Conservation (phyloP, 495 filamentous ascomycete species). For the Daldinia vernicosa region DNA sequence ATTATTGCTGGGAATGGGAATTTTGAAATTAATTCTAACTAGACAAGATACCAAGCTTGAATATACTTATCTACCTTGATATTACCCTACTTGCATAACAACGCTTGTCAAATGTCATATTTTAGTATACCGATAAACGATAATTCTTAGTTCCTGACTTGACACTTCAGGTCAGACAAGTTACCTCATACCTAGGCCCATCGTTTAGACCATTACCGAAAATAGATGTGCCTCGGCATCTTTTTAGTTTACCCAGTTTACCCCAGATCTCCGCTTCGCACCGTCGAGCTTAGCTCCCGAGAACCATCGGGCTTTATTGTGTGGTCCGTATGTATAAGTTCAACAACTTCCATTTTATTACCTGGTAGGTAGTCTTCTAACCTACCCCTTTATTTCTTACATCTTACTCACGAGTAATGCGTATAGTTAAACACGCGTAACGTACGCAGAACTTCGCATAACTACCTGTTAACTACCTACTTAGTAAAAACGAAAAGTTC, state of each 20-base stretch:
- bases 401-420: background rate
- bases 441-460: background rate
- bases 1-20: background rate
- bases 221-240: conserved; percentile 39
- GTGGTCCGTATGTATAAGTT: background rate
- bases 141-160: background rate
- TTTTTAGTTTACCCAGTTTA: conserved; percentile 9
- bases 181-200: background rate
- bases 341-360: background rate
- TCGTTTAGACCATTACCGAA: background rate
- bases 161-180: background rate
- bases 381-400: background rate
- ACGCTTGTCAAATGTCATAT: too few relatives aligned
- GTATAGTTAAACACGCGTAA: background rate
- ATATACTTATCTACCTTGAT: background rate
- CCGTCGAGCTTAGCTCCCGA: background rate
- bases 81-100: background rate
- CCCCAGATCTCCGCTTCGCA: conserved; percentile 23
- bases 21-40: background rate
- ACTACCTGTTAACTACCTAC: too few relatives aligned
- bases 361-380: background rate
- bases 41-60: background rate
- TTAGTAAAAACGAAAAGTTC: background rate
- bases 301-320: background rate
- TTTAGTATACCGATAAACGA: background rate